Conservation (phyloP, 805 yeast genomes). For the Zygoascus flipseniorum region DNA sequence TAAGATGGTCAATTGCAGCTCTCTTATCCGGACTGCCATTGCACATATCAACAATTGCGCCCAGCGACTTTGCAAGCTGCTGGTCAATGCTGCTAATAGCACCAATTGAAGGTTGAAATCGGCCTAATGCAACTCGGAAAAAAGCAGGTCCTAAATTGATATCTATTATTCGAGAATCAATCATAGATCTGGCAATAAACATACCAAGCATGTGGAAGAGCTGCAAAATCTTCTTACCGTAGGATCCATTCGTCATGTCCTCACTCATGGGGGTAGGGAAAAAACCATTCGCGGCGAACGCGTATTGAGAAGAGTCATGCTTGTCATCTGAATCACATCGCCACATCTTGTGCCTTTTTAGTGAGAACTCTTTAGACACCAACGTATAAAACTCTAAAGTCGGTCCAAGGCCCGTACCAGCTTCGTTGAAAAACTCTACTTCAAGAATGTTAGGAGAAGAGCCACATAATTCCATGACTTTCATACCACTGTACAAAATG, state of each 20-base stretch:
- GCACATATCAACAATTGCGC: constrained; percentile 16
- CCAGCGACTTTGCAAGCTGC: constrained; percentile 49
- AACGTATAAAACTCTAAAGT: constrained; percentile 85
- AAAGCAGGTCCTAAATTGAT: constrained; percentile 66
- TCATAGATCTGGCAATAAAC: constrained; percentile 75
- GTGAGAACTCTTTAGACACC: constrained; percentile 67
- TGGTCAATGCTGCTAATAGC: constrained; percentile 47
- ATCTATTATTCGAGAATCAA: constrained; percentile 85
- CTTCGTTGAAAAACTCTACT: constrained; percentile 82
- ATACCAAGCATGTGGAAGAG: constrained; percentile 66
- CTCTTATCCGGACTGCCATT: not conserved
- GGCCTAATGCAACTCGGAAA: constrained; percentile 40
- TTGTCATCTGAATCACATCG: constrained; percentile 31
- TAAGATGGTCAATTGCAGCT: constrained; percentile 44
- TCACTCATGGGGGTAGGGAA: constrained; percentile 59
- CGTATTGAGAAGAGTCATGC: constrained; percentile 25
- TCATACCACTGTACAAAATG: constrained; percentile 67
- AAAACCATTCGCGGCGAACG: constrained; percentile 43
- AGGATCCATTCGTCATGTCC: constrained; percentile 22
- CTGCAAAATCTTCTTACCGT: constrained; percentile 37
- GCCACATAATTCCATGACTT: constrained; percentile 69
- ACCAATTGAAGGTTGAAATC: constrained; percentile 25
- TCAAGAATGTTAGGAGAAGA: constrained; percentile 75
- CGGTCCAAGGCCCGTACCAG: constrained; percentile 95
- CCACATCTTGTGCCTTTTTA: constrained; percentile 59